Conservation (phyloP, 305 asterid species). For the Fraxinus nigra region DNA sequence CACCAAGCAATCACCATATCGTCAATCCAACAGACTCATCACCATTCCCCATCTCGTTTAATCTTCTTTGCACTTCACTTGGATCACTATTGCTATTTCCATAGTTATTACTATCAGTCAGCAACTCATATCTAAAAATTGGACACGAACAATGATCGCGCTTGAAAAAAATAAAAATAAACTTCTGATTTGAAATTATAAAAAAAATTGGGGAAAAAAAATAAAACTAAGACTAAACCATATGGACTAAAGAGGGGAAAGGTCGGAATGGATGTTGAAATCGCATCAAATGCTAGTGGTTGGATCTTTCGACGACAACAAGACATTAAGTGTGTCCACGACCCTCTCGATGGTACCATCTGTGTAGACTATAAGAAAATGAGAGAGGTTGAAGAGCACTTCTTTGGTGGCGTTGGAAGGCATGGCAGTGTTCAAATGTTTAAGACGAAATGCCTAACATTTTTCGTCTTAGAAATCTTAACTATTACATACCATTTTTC, state of each 20-base stretch:
- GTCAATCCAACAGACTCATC: slow-evolving; percentile 77
- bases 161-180: slow-evolving; percentile 16
- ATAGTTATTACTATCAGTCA: slow-evolving; percentile 36
- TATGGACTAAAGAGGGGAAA: neutral
- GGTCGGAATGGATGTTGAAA: neutral
- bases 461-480: no score
- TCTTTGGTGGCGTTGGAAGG: no score
- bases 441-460: no score
- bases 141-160: slow-evolving; percentile 72
- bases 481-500: no score
- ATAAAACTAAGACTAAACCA: neutral
- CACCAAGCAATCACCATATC: slow-evolving; percentile 89
- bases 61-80: slow-evolving; percentile 13
- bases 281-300: neutral
- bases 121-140: slow-evolving; percentile 71
- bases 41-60: slow-evolving; percentile 38
- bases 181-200: slow-evolving; percentile 29
- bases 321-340: neutral
- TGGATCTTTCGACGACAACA: neutral
- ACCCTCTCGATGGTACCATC: neutral
- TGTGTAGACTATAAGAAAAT: no score
- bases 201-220: neutral
- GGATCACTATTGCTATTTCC: slow-evolving; percentile 18
- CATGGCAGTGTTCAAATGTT: no score
- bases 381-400: neutral